Percentiles rank a stretch among this genome's conserved stretches.
Conservation (phyloP, 164 flowering plant genomes). For the Chloranthus sessilifolius region DNA sequence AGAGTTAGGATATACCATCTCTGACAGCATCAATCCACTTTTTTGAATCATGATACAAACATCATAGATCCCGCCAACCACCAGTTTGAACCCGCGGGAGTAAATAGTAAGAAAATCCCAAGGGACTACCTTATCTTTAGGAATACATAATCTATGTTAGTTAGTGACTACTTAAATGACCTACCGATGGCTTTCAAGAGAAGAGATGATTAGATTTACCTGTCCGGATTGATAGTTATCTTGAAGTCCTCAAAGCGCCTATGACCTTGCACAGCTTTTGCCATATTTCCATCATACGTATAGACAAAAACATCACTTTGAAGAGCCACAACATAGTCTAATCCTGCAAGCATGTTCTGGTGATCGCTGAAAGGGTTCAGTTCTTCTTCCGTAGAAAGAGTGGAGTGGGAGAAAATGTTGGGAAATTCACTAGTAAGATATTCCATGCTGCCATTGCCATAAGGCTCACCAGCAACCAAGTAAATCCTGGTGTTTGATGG, state of each 20-base stretch:
- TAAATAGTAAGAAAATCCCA: too few species aligned
- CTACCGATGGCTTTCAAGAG: too few species aligned
- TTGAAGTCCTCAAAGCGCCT: conserved; percentile 88
- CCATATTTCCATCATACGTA: conserved; percentile 99
- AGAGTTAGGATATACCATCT: too few species aligned
- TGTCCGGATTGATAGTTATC: conserved; percentile 89
- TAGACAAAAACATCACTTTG: conserved; percentile 86
- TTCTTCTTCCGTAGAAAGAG: conserved; percentile 73
- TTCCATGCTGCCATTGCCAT: conserved; percentile 85
- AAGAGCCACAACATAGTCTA: conserved; percentile 91
- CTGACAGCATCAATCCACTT: too few species aligned
- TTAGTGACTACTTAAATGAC: too few species aligned
- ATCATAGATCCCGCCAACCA: too few species aligned
- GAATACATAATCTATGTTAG: too few species aligned
- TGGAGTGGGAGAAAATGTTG: conserved; percentile 77
- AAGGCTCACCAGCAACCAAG: conserved; percentile 96
- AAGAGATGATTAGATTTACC: too few species aligned
- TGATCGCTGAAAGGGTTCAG: conserved; percentile 78
- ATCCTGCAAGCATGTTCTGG: conserved; percentile 94
- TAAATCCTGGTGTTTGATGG: conserved; percentile 73
- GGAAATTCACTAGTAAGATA: conserved; percentile 67
- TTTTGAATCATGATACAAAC: too few species aligned
- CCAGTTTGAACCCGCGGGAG: too few species aligned
- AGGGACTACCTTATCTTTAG: too few species aligned
- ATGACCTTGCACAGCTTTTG: conserved; percentile 99